Percentiles rank a stretch among this genome's conserved stretches.
Conservation (phyloP, 257 asterid genomes). For the Jacaranda mimosifolia region DNA sequence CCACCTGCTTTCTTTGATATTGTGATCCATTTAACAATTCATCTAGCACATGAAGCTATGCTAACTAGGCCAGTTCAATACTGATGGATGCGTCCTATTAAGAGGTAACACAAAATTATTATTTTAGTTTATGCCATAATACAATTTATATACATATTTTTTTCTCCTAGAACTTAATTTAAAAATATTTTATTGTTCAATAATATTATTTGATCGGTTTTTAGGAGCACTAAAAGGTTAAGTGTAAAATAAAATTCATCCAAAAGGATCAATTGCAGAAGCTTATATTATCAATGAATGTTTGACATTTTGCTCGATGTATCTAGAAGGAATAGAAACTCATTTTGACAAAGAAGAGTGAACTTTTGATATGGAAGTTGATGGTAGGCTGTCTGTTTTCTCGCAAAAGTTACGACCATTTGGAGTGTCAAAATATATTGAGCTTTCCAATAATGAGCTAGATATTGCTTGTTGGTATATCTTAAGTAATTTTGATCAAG, state of each 20-base stretch:
- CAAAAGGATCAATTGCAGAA: too few relatives aligned
- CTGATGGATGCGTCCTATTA: background rate
- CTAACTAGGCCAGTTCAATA: background rate
- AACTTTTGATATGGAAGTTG: too few relatives aligned
- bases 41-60: background rate
- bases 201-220: background rate
- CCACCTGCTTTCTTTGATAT: constrained; percentile 8
- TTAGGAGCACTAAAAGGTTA: background rate
- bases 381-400: background rate
- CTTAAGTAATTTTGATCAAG: too few relatives aligned
- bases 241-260: too few relatives aligned
- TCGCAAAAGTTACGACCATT: background rate
- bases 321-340: too few relatives aligned
- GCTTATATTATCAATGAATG: too few relatives aligned
- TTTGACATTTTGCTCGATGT: too few relatives aligned
- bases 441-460: background rate
- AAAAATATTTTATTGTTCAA: background rate
- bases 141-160: background rate
- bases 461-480: background rate
- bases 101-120: background rate
- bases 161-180: background rate
- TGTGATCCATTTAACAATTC: background rate
- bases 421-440: background rate
- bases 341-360: too few relatives aligned
- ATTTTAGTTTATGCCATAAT: background rate